phyloP scores from a whole-genome alignment of 2,329 filamentous ascomycete genomes.

The Cladosporium phlei region DNA sequence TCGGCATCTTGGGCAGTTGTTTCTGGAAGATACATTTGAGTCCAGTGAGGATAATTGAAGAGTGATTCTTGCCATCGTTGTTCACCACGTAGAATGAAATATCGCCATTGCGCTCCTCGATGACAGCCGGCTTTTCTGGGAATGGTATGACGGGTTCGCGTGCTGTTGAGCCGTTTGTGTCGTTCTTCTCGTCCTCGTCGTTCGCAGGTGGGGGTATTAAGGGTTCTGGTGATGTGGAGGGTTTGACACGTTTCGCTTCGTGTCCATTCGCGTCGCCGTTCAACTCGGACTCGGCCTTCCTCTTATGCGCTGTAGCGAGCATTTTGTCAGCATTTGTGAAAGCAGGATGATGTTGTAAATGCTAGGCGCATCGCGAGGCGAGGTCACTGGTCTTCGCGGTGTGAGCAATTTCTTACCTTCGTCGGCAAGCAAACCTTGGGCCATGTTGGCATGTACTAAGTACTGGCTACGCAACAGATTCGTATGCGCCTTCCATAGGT shows the following conservation, averaged over 20 bases:
- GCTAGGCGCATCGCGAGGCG: background rate
- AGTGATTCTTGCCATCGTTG: conserved; percentile 84
- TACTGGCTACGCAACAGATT: background rate
- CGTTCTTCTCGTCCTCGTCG: conserved; percentile 10
- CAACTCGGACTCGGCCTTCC: conserved; percentile 66
- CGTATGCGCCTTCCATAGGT: too few relatives aligned
- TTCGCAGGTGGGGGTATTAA: conserved; percentile 28
- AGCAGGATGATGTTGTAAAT: background rate
- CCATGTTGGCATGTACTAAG: conserved; percentile 2
- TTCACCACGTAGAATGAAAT: conserved; percentile 98
- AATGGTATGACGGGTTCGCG: conserved; percentile 62
- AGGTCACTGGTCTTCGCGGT: background rate
- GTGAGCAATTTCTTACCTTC: background rate
- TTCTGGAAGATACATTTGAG: conserved; percentile 98
- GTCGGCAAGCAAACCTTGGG: conserved; percentile 5
- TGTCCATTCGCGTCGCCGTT: conserved; percentile 45
- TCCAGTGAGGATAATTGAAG: conserved; percentile 88
- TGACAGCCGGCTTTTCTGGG: conserved; percentile 87
- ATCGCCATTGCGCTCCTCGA: conserved; percentile 88
- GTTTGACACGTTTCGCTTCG: conserved; percentile 61
- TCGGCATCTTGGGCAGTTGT: conserved; percentile 97
- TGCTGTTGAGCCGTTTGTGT: conserved; percentile 28
- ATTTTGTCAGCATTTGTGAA: background rate
- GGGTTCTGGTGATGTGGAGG: conserved; percentile 35
- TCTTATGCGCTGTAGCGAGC: conserved; percentile 49